Percentiles rank a stretch among this genome's conserved stretches.
phyloP scores from a whole-genome alignment of 2,329 filamentous ascomycete species.

The Cladobotryum mycophilum region DNA sequence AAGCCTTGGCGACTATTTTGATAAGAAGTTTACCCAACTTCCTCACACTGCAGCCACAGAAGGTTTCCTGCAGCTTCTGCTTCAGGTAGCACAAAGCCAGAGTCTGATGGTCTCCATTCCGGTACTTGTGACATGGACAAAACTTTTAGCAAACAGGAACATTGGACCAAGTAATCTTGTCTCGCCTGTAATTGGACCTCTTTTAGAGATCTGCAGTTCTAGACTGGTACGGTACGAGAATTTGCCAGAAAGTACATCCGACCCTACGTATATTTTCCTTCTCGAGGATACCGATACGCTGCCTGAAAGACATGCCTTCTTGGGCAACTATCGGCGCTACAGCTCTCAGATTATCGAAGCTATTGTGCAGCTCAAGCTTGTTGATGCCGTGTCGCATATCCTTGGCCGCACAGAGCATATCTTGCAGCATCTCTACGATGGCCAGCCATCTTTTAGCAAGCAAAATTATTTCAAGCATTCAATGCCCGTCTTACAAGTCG shows the following conservation, averaged over 20 bases:
- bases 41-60: conserved; percentile 59
- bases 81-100: conserved; percentile 72
- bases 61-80: conserved; percentile 72
- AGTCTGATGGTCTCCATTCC: conserved; percentile 93
- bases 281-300: conserved; percentile 92
- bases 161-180: conserved; percentile 59
- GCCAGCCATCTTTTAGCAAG: conserved; percentile 58
- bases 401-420: conserved; percentile 70
- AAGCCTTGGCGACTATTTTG: conserved; percentile 75
- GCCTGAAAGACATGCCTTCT: conserved; percentile 88
- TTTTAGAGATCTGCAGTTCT: conserved; percentile 77
- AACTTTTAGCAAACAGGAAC: conserved; percentile 65
- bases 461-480: conserved; percentile 62
- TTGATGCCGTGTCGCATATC: conserved; percentile 83
- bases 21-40: conserved; percentile 64
- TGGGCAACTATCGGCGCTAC: conserved; percentile 92
- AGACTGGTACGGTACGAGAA: conserved; percentile 83
- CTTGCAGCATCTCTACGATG: conserved; percentile 69
- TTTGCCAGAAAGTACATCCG: conserved; percentile 72
- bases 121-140: conserved; percentile 83
- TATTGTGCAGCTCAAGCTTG: conserved; percentile 73
- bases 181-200: conserved; percentile 60
- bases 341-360: conserved; percentile 81
- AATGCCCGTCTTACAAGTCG: conserved; percentile 68
- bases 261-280: conserved; percentile 74